Percentiles rank a stretch among this genome's conserved stretches.
These are phyloP conservation scores for Triticum timopheevii DNA, from an alignment of 176 grass and related monocot species.

Conservation along the genomic window DNA sequence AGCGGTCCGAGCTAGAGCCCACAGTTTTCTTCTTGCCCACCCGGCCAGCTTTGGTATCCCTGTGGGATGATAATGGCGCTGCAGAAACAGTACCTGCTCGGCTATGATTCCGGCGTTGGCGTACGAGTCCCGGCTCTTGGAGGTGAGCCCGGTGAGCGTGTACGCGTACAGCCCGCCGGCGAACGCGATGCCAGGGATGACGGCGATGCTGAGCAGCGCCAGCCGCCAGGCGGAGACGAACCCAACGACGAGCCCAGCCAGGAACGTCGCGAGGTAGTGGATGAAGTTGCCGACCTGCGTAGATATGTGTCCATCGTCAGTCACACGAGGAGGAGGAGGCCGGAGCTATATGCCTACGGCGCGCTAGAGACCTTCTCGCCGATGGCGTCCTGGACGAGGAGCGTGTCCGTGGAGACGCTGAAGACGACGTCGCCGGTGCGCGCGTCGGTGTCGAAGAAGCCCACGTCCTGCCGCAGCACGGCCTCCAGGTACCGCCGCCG, in stretches of 20 bases:
- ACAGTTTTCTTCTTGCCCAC: constrained; percentile 14
- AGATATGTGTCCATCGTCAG: background rate
- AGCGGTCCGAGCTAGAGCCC: constrained; percentile 28
- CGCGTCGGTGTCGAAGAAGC: constrained; percentile 94
- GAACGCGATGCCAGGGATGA: constrained; percentile 87
- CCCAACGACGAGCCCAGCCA: constrained; percentile 77
- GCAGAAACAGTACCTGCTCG: constrained; percentile 67
- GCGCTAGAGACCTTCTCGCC: constrained; percentile 75
- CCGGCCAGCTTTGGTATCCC: constrained; percentile 24
- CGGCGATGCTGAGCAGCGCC: constrained; percentile 82
- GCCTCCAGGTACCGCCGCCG: constrained; percentile 82
- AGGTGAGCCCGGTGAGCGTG: constrained; percentile 70
- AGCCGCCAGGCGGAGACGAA: constrained; percentile 88
- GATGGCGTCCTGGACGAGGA: constrained; percentile 97
- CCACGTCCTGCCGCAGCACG: constrained; percentile 83
- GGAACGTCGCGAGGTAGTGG: constrained; percentile 92
- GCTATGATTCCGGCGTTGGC: constrained; percentile 82
- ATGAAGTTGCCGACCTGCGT: constrained; percentile 92
- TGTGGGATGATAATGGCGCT: constrained; percentile 7
- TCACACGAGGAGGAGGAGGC: too few relatives aligned
- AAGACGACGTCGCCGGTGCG: constrained; percentile 91
- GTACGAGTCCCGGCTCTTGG: constrained; percentile 89
- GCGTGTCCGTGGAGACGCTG: constrained; percentile 83
- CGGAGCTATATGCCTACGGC: too few relatives aligned
- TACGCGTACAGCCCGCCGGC: constrained; percentile 81